These are phyloP conservation scores for Eimeria mitis DNA, from an alignment of 169 alveolate species.

Conservation along the genomic window DNA sequence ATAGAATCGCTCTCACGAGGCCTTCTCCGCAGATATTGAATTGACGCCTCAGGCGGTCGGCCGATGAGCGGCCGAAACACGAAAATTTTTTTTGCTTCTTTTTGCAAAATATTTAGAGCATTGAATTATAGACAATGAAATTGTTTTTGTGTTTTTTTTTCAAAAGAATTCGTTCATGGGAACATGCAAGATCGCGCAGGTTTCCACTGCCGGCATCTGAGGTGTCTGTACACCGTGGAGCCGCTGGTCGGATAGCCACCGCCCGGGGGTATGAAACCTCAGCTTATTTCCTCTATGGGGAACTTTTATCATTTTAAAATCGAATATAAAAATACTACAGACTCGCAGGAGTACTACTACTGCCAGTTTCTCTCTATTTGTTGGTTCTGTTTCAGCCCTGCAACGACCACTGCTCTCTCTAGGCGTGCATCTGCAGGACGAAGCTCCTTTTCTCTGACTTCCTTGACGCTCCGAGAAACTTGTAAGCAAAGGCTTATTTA, in stretches of 20 bases:
- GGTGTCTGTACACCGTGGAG: constrained; percentile 14
- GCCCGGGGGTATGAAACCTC: not conserved
- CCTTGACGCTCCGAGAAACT: not conserved
- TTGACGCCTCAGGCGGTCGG: not conserved
- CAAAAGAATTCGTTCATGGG: not conserved
- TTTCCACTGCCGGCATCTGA: not conserved
- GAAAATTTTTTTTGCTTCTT: not conserved
- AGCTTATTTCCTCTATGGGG: not conserved
- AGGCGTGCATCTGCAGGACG: not conserved
- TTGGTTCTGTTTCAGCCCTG: not conserved
- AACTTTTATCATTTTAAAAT: not conserved
- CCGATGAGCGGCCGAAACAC: not conserved
- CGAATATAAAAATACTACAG: not conserved
- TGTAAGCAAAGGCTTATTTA: not conserved
- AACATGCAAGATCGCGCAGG: constrained; percentile 23
- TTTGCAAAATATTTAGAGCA: not conserved
- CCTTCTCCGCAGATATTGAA: not conserved
- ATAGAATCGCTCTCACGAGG: not conserved
- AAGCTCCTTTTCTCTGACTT: not conserved
- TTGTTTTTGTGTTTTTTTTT: not conserved
- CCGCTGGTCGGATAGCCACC: constrained; percentile 34
- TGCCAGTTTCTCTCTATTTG: not conserved
- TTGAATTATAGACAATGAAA: not conserved
- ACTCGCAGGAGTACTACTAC: not conserved
- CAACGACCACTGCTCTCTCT: not conserved